Base-by-base conservation (phyloP, 148 eudicot species). In the Camellia granthamiana region DNA sequence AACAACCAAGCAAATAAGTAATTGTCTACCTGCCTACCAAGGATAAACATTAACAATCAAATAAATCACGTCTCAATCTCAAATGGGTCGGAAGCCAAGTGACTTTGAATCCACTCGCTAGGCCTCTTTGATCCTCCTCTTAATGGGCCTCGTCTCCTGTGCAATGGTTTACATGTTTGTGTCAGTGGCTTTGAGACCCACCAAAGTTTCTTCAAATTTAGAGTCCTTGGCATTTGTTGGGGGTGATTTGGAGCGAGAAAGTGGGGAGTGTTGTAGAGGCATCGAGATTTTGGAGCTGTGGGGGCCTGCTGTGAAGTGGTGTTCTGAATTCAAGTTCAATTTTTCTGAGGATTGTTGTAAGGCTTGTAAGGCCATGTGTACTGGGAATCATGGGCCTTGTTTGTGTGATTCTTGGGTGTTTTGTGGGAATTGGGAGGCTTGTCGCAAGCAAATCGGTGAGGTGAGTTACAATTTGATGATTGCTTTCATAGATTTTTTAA, bases 221-320 rank as follows among this genome's bases (percentile, higher is more conserved):
- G 66, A 82, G 6, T 43, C 66, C 43, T 14, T 82, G 23, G 72
- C 49, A 6, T 13, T 70, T 8, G 75, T 9, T 21, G 85, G 54
- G 7, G 78, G 51, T 13, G 21, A 59, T 61, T 69, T 62, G 56
- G 82, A 71, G 23, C 44, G 74, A 44, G 65, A 75, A 49, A 81
- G 74, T 8, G 84, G 75, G 6, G 87, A 78, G 69, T 91, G 94
- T 84, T 91, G 94, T 70, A 78, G 88, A 54, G 94, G 94, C 58
- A 71, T 88, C 7, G 84, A 84, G 43, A 77, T 83, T 87, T 85
- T 91, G 85, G 94, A 91, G 85, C 89, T 91, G 7, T 91, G 94
- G 92, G 94, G 94, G 3, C 73, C 85, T 9, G 94, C 92, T 61
- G 94, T 89, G 11, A 91, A 91, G 69, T 91, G 92, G 94, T 91